These are phyloP conservation scores for Melanopsichium pennsylvanicum DNA, from an alignment of 1,284 basidiomycete species.

Conservation along the genomic window DNA sequence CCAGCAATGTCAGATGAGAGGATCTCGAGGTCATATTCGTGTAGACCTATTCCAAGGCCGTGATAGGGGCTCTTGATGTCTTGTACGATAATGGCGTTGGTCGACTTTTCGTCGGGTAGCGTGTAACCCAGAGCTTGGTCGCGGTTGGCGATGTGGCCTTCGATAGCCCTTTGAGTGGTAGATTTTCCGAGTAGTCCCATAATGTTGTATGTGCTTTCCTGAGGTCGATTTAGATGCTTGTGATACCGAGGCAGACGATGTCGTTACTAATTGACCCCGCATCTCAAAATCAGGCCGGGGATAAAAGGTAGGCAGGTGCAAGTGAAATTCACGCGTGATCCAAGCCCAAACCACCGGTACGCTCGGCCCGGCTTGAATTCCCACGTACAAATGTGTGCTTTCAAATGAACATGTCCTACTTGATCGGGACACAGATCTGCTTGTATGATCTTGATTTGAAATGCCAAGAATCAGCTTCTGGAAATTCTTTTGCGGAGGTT, in stretches of 20 bases:
- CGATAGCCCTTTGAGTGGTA: conserved; percentile 21
- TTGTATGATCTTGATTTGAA: too few relatives aligned
- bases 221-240: too few relatives aligned
- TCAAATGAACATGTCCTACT: too few relatives aligned
- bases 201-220: background rate
- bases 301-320: too few relatives aligned
- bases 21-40: conserved; percentile 43
- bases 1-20: conserved; percentile 43
- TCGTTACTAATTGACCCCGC: too few relatives aligned
- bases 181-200: conserved; percentile 17
- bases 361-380: too few relatives aligned
- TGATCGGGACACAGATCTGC: too few relatives aligned
- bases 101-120: conserved; percentile 11
- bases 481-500: conserved; percentile 1
- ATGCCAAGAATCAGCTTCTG: background rate
- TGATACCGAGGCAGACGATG: too few relatives aligned
- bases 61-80: conserved; percentile 9
- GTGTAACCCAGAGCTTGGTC: conserved; percentile 13
- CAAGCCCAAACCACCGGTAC: too few relatives aligned
- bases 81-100: conserved; percentile 4
- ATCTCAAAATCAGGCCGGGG: too few relatives aligned
- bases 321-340: too few relatives aligned
- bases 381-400: too few relatives aligned
- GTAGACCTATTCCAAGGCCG: conserved; percentile 13
- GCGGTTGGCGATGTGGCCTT: conserved; percentile 16